Evolutionary conservation across 805 yeast species (phyloP), one percentile per base, ranked within the genome.

Genomic region (Nakazawaea siamensis): DNA sequence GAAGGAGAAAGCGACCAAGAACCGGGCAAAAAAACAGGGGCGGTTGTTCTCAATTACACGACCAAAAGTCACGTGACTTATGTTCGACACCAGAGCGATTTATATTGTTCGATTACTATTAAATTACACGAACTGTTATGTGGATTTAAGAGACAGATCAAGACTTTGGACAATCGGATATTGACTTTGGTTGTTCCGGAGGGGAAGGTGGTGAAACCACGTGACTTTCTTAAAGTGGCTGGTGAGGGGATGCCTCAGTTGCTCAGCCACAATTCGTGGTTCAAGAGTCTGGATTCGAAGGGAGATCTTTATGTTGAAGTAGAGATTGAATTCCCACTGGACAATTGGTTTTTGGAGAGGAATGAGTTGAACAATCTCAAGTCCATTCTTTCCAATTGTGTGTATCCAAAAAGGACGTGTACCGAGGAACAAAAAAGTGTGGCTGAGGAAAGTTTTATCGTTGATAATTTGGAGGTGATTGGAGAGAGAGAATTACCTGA

Each of bases 151-250:
- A 62, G 77, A 18, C 68, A 72, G 34, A 59, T 81, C 8, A 72
- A 71, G 43, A 92, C 85, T 43, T 65, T 88, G 37, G 97, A 92
- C 55, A 88, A 80, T 13, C 73, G 97, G 42, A 71, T 76, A 24
- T 55, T 87, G 11, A 69, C 69, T 34, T 52, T 88, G 11, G 61
- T 73, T 1, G 70, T 80, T 0, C 87, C 88, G 1, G 60, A 68
- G 4, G 97, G 97, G 1, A 80, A 80, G 54, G 95, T 90, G 5
- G 49, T 87, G 5, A 69, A 79, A 47, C 95, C 95, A 0, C 80
- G 81, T 7, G 84, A 85, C 43, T 68, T 60, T 37, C 53, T 88
- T 23, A 66, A 75, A 40, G 60, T 88, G 10, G 55, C 66, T 26
- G 70, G 70, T 27, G 95, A 86, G 54, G 97, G 97, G 4, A 85